Percentiles rank a stretch among this genome's conserved stretches.
phyloP scores from a whole-genome alignment of 1,139 yeast genomes.

The Hemisphaericaspora lyxosophila region DNA sequence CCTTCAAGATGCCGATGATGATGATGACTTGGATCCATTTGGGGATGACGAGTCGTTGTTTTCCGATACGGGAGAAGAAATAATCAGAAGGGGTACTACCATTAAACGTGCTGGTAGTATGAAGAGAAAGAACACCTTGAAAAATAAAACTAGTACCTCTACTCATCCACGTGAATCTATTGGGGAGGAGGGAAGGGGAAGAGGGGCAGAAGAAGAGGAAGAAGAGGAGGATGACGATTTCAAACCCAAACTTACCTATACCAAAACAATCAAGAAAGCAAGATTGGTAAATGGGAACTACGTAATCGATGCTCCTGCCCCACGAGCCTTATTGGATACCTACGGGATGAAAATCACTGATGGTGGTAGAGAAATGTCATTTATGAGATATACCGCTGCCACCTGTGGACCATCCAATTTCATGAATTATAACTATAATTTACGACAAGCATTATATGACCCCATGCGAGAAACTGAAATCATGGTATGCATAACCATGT shows the following conservation, averaged over 20 bases:
- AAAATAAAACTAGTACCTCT: conserved; percentile 5
- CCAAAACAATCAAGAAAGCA: conserved; percentile 51
- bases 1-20: conserved; percentile 41
- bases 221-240: conserved; percentile 41
- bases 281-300: conserved; percentile 67
- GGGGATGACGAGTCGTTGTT: conserved; percentile 49
- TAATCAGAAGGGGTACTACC: conserved; percentile 36
- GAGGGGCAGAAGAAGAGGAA: no score
- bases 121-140: conserved; percentile 17
- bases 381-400: conserved; percentile 56
- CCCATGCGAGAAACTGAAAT: conserved; percentile 72
- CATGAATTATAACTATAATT: conserved; percentile 52
- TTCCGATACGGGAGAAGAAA: conserved; percentile 43
- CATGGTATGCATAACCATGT: conserved; percentile 75
- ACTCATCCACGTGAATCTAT: conserved; percentile 14
- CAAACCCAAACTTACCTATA: conserved; percentile 43
- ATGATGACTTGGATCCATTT: conserved; percentile 43
- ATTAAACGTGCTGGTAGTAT: conserved; percentile 24
- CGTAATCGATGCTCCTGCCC: conserved; percentile 78
- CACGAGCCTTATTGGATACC: conserved; percentile 55
- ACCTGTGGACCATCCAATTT: conserved; percentile 78
- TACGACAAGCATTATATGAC: conserved; percentile 65
- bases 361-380: conserved; percentile 60
- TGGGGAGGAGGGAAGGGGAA: no score
- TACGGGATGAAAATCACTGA: conserved; percentile 50